Conservation (phyloP, 257 asterid genomes). For the Penstemon newberryi region DNA sequence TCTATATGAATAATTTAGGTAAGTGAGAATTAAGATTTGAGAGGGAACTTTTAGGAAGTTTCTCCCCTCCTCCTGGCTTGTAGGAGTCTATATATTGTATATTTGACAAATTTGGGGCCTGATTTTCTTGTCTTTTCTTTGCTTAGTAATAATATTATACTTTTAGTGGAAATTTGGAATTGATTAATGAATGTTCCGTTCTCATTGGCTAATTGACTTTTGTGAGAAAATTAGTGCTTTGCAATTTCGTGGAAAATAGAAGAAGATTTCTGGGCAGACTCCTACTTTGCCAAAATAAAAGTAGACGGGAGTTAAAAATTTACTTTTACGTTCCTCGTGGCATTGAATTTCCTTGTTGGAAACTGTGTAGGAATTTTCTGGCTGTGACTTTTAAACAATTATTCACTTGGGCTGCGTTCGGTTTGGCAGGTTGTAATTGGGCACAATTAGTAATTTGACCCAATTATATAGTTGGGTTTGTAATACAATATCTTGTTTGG, state of each 20-base stretch:
- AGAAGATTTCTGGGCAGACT: background rate
- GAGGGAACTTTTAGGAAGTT: background rate
- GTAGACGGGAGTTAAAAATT: background rate
- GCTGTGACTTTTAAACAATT: background rate
- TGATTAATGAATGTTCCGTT: background rate
- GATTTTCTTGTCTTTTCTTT: background rate
- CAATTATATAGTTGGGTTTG: no score
- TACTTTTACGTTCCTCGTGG: background rate
- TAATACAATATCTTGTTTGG: no score
- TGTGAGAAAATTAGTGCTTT: background rate
- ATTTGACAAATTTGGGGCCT: background rate
- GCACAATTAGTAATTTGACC: no score
- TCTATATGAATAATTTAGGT: no score
- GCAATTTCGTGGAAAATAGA: slow-evolving; percentile 3
- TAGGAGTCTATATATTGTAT: background rate
- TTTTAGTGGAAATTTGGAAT: no score
- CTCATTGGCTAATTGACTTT: background rate
- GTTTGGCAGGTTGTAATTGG: no score
- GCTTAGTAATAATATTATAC: background rate
- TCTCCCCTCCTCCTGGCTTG: background rate
- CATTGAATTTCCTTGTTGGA: background rate
- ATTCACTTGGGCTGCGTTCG: no score
- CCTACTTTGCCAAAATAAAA: background rate
- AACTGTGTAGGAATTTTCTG: no score
- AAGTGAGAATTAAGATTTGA: no score